Base-by-base conservation (phyloP, 2,329 filamentous ascomycete species). In the Aschersonia sp. region DNA sequence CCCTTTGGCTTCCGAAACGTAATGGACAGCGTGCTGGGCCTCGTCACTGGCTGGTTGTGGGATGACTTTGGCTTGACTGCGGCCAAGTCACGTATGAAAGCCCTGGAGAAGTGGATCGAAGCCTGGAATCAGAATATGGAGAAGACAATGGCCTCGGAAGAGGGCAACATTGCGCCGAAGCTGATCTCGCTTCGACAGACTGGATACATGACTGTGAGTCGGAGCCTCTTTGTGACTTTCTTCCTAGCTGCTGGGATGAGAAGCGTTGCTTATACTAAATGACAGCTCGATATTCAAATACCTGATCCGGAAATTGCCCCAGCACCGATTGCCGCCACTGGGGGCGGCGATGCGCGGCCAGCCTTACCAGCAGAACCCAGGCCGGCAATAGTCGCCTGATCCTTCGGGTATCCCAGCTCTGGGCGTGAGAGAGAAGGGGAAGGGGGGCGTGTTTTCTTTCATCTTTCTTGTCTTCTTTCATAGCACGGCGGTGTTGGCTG, bases 41-140 rank as follows among this genome's bases (percentile, higher is more conserved):
- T 94, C 4, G 65, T 89, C 35, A 97, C 92, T 0, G 86, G 91
- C 29, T 98, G 89, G 86, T 59, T 97, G 35, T 97, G 89, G 88
- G 92, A 98, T 50, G 91, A 97, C 60, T 58, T 91, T 29, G 89
- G 91, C 2, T 66, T 87, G 38, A 85, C 85, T 3, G 80, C 75
- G 6, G 76, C 84, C 50, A 97, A 97, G 68, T 69, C 72, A 29
- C 75, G 82, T 48, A 63, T 95, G 44, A 75, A 73, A 48, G 73
- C 68, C 7, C 67, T 96, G 20, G 92, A 98, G 65, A 65, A 63
- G 40, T 95, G 86, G 80, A 76, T 98, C 47, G 85, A 94, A 53
- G 74, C 80, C 50, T 96, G 91, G 89, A 98, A 98, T 61, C 61
- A 63, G 6, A 78, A 86, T 52, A 78, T 81, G 73, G 78, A 79